Conservation (phyloP, 495 filamentous ascomycete species). For the Wilcoxina mikolae region DNA sequence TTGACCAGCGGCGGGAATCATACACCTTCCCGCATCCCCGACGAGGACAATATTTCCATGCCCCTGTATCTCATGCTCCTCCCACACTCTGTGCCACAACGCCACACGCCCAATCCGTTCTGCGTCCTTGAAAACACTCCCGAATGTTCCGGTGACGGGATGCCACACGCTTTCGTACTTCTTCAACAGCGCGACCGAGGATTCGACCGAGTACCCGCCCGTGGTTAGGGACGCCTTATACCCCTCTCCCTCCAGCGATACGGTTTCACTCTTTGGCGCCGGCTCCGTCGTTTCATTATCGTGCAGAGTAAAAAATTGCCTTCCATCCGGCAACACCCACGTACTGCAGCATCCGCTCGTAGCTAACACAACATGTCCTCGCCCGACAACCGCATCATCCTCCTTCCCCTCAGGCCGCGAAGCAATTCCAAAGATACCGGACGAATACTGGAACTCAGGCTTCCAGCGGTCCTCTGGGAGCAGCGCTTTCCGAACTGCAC, state of each 20-base stretch:
- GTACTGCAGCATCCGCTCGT: not conserved
- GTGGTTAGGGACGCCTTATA: conserved; percentile 7
- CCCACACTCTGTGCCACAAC: conserved; percentile 17
- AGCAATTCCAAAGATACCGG: conserved; percentile 7
- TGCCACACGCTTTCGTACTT: conserved; percentile 15
- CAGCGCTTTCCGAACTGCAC: conserved; percentile 34
- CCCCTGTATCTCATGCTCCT: conserved; percentile 11
- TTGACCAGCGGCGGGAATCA: conserved; percentile 17
- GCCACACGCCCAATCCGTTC: conserved; percentile 18
- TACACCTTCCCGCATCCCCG: conserved; percentile 14
- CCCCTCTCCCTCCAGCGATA: not conserved
- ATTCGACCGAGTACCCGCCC: conserved; percentile 20
- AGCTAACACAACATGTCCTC: not conserved
- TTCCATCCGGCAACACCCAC: not conserved
- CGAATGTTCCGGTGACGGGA: conserved; percentile 17
- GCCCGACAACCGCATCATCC: not conserved
- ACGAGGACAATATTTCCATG: conserved; percentile 13
- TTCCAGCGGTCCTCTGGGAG: conserved; percentile 29
- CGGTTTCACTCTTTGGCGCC: not conserved
- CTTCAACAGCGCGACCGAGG: conserved; percentile 15
- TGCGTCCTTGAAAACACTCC: conserved; percentile 13
- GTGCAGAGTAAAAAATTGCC: not conserved
- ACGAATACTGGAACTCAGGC: conserved; percentile 13
- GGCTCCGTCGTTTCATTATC: too few relatives aligned
- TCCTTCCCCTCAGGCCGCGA: not conserved